Evolutionary conservation across 768 basidiomycete species (phyloP), one percentile per base, ranked within the genome.

Genomic region (Cystofilobasidium capitatum): DNA sequence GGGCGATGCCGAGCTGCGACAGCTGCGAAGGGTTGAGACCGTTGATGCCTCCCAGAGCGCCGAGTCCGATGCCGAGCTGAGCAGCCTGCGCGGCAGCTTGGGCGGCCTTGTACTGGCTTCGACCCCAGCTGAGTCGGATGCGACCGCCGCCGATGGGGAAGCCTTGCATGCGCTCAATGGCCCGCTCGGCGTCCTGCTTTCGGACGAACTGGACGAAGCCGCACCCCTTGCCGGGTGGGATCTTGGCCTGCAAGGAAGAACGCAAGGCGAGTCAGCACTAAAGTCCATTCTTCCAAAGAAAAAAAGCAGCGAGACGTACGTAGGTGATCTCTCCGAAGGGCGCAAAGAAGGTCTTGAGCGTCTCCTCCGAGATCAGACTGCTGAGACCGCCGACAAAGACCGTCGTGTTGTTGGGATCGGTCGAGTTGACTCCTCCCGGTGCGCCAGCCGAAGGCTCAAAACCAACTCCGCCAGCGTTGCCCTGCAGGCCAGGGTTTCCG

Each of bases 81-180:
- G 69, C 69, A 2, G 69, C 71, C 29, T 71, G 65, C 12, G 88
- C 89, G 22, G 89, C 89, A 3, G 89, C 89, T 75, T 91, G 89
- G 6, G 89, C 89, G 22, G 89, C 89, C 80, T 91, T 91, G 76
- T 91, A 91, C 83, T 93, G 91, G 77, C 88, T 90, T 57, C 91
- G 82, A 47, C 92, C 92, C 92, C 92, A 96, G 74, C 88, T 90
- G 70, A 94, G 78, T 40, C 92, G 83, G 71, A 96, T 91, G 73
- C 89, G 82, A 71, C 90, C 91, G 20, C 92, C 92, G 39, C 89
- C 91, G 71, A 96, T 86, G 5, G 91, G 90, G 75, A 92, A 94
- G 31, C 91, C 91, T 79, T 94, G 91, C 91, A 94, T 92, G 78
- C 89, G 91, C 78, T 91, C 88, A 69, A 96, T 96, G 12, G 91